phyloP scores from a whole-genome alignment of 305 asterid species.

The Fraxinus velutina region DNA sequence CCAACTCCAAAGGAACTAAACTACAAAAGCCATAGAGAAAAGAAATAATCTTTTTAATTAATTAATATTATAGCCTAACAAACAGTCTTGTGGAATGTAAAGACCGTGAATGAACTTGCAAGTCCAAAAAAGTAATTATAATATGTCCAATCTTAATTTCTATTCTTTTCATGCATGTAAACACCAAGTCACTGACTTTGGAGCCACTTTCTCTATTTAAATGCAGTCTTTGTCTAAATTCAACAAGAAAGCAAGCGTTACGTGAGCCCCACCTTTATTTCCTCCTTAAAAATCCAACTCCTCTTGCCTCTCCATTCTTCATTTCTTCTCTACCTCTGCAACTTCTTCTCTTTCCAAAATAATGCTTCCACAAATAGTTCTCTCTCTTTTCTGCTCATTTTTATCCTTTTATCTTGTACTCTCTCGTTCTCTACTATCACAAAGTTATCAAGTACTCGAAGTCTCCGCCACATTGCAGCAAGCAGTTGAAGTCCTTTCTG shows the following conservation, averaged over 20 bases:
- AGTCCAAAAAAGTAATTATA: neutral
- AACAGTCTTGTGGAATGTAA: neutral
- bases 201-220: constrained; percentile 8
- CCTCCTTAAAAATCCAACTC: neutral
- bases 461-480: constrained; percentile 38
- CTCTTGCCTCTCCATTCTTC: neutral
- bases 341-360: neutral
- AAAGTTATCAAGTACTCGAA: constrained; percentile 28
- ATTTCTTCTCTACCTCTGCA: constrained; percentile 14
- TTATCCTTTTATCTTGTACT: neutral
- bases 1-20: neutral
- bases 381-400: neutral
- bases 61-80: neutral
- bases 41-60: neutral
- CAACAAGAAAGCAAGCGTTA: constrained; percentile 19
- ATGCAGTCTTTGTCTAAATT: constrained; percentile 18
- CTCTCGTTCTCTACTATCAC: constrained; percentile 12
- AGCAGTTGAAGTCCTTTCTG: constrained; percentile 31
- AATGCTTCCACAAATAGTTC: neutral
- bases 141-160: neutral
- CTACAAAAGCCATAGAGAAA: neutral
- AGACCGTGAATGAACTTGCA: neutral
- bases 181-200: neutral
- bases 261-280: constrained; percentile 13
- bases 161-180: neutral